Evolutionary conservation across 2,329 filamentous ascomycete species (phyloP), one percentile per base, ranked within the genome.

Genomic region (Cercospora sp.): DNA sequence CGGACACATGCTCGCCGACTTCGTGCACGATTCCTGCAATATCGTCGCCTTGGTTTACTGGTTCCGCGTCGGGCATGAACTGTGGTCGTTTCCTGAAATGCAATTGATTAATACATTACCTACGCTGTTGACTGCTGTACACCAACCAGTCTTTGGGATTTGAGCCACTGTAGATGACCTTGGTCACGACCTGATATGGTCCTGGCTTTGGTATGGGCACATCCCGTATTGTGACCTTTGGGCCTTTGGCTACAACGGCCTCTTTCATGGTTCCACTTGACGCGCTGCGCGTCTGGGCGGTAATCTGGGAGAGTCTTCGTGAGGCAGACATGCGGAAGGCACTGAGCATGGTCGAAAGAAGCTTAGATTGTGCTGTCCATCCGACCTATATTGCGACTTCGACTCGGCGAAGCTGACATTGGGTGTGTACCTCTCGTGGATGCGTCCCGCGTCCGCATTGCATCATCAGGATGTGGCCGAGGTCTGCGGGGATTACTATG

Each of bases 1-100:
- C 87, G 65, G 77, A 82, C 1, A 89, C 87, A 42, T 84, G 80
- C 48, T 79, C 74, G 20, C 87, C 87, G 23, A 88, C 84, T 67
- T 82, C 79, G 71, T 87, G 81, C 8, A 89, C 82, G 30, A 84
- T 79, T 53, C 78, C 78, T 16, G 76, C 73, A 16, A 79, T 77
- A 45, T 79, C 78, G 51, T 79, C 78, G 66, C 78, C 78, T 62
- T 76, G 74, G 63, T 78, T 76, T 53, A 71, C 60, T 13, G 73
- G 63, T 53, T 69, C 60, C 26, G 68, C 53, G 13, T 70, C 58
- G 36, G 67, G 64, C 51, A 68, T 67, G 42, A 51, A 63, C 42
- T 72, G 58, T n/a, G 69, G 59, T 65, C 69, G 59, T 67, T 72
- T 72, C 71, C 70, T 72, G 67, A 23, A 9, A 16, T 13, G 23